Evolutionary conservation across 2,329 filamentous ascomycete genomes (phyloP), one percentile per base, ranked within the genome.

Genomic region (Lizonia empirigonia): DNA sequence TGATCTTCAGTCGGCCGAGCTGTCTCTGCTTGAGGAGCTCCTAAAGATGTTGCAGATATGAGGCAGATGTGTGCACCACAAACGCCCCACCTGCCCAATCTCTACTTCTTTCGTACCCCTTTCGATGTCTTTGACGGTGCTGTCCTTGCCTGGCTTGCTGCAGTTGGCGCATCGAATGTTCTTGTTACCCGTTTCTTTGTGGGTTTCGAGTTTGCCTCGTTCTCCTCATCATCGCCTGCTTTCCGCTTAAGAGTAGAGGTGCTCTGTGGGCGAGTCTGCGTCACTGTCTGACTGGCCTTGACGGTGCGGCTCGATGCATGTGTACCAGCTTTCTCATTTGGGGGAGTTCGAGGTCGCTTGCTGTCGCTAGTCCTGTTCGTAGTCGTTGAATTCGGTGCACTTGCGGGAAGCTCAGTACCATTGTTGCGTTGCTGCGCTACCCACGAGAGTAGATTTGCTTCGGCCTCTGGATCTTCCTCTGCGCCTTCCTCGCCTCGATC

Each of bases 91-190:
- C 16, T 7, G 15, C 24, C n/a, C 7, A 16, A 9, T 7, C 2
- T 15, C 47, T 27, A 52, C 27, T 36, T 52, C 27, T 46, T 47
- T 6, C 20, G 44, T 1, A 26, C 37, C 20, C 44, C 34, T 48
- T 35, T 48, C 33, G 62, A 60, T 12, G 60, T 37, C 27, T 57
- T 64, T 1, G 62, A 24, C 7, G 60, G 36, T 12, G 64, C 52
- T 10, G 53, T 57, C 40, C 56, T 60, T 16, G 66, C 68, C 41
- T 70, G 67, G 44, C 70, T 74, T 44, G 69, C 64, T 34, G 71
- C 67, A 9, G 72, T 75, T 7, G 73, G 67, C 13, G 71, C 68
- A 15, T 71, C 68, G 39, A 67, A 74, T 10, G 65, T 68, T 32
- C 59, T 58, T 12, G 66, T 65, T 1, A 56, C 56, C 24, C 68